These are phyloP conservation scores for Panicum miliaceum DNA, from an alignment of 176 grass and related monocot genomes.

Conservation along the genomic window DNA sequence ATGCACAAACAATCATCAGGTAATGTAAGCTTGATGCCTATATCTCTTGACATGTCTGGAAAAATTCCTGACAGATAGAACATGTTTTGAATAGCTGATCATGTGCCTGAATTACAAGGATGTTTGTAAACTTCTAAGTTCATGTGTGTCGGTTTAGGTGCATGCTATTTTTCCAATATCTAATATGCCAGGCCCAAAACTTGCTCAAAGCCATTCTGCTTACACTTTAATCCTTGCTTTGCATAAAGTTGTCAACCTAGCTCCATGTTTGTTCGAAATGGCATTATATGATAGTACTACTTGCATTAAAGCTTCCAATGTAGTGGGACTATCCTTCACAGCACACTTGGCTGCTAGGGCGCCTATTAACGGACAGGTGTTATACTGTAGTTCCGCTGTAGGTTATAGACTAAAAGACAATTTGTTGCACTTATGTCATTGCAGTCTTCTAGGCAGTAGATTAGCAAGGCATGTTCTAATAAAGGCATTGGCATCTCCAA, in stretches of 20 bases:
- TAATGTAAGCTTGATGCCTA: slow-evolving; percentile 22
- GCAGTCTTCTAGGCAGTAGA: not conserved
- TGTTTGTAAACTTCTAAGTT: not conserved
- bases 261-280: not conserved
- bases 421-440: not conserved
- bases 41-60: slow-evolving; percentile 6
- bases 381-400: not conserved
- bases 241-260: not conserved
- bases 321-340: not conserved
- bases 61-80: slow-evolving; percentile 1
- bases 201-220: not conserved
- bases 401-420: not conserved
- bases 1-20: slow-evolving; percentile 89
- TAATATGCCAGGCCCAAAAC: not conserved
- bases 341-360: not conserved
- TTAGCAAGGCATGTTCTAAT: slow-evolving; percentile 17
- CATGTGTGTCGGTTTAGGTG: no score
- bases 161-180: not conserved
- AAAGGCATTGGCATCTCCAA: not conserved
- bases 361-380: not conserved
- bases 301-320: not conserved
- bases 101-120: not conserved
- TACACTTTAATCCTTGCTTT: slow-evolving; percentile 1
- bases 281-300: not conserved
- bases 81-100: not conserved